Evolutionary conservation across 805 yeast genomes (phyloP), one percentile per base, ranked within the genome.

Genomic region (Lipomyces mesembrius): DNA sequence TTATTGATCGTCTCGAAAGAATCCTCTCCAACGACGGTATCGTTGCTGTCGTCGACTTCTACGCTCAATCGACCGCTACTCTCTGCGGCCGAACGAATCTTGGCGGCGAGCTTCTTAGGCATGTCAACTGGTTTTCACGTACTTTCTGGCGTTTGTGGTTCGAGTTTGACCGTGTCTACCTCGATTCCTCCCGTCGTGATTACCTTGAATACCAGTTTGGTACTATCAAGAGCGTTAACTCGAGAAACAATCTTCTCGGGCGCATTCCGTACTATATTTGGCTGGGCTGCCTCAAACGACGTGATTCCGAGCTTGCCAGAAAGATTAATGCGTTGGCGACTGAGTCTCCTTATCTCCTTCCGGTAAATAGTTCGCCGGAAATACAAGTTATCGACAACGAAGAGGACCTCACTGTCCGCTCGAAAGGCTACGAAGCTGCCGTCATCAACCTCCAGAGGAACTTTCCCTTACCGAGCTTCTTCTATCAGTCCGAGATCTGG

Each of bases 131-230:
- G 96, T 68, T 88, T 64, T 82, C 84, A 60, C 83, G 96, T 75
- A 89, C 91, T 37, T 91, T 90, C 76, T 90, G 96, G 96, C 84
- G 92, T 75, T 80, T 88, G 56, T 91, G 96, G 96, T 90, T 91
- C 77, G 96, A 90, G 77, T 88, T 88, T 62, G 96, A 90, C 77
- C 84, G 88, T 64, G 96, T 90, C 2, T 88, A 86, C 73, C 82
- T 90, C 71, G 96, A 90, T 75, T 87, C 92, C 39, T 84, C 92
- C 7, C 85, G 96, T 79, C 85, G 96, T 79, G 92, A 88, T 74
- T 90, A 90, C 78, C 82, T 91, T 73, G 96, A 90, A 77, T 89
- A 91, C 78, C 84, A 85, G 74, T 90, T 90, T 74, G 96, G 96
- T 39, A 91, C 96, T 25, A 79, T 91, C 74, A 90, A 91, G 78